Conservation (phyloP, 352 stramenopile species). For the Globisporangium takayamanum region DNA sequence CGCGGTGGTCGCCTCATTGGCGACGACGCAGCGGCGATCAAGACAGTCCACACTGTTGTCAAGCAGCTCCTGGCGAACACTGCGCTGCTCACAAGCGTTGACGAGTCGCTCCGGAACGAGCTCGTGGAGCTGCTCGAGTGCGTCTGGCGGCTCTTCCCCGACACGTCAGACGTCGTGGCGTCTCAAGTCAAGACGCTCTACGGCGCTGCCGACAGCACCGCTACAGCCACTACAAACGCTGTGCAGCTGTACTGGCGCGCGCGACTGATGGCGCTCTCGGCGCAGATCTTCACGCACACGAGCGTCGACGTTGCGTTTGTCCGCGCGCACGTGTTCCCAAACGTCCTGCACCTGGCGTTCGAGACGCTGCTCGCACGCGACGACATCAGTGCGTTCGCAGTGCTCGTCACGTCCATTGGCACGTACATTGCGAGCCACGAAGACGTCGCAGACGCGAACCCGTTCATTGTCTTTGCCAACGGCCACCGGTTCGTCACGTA, state of each 20-base stretch:
- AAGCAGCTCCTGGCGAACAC: slow-evolving; percentile 30
- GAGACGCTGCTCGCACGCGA: slow-evolving; percentile 34
- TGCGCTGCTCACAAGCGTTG: slow-evolving; percentile 36
- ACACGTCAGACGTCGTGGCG: slow-evolving; percentile 23
- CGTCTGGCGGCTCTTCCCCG: slow-evolving; percentile 62
- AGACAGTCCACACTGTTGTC: slow-evolving; percentile 38
- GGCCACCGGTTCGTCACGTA: slow-evolving; percentile 31
- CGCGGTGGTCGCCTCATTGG: slow-evolving; percentile 48
- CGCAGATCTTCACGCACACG: slow-evolving; percentile 40
- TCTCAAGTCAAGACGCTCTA: slow-evolving; percentile 48
- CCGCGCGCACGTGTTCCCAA: slow-evolving; percentile 45
- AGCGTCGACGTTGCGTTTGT: slow-evolving; percentile 51
- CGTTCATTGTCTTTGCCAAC: slow-evolving; percentile 34
- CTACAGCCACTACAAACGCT: slow-evolving; percentile 1
- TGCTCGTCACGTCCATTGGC: slow-evolving; percentile 47
- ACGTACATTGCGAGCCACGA: slow-evolving; percentile 45
- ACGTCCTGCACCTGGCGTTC: slow-evolving; percentile 44
- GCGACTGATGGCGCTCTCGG: slow-evolving; percentile 46
- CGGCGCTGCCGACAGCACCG: slow-evolving; percentile 13
- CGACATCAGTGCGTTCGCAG: slow-evolving; percentile 31
- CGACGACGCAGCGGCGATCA: slow-evolving; percentile 19
- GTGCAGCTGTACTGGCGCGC: slow-evolving; percentile 38
- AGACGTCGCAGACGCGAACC: slow-evolving; percentile 37
- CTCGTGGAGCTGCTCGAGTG: slow-evolving; percentile 49
- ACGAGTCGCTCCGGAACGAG: slow-evolving; percentile 29